Evolutionary conservation across 2,329 filamentous ascomycete genomes (phyloP).

Genomic region (Paecilomyces dactylethromorphus): DNA sequence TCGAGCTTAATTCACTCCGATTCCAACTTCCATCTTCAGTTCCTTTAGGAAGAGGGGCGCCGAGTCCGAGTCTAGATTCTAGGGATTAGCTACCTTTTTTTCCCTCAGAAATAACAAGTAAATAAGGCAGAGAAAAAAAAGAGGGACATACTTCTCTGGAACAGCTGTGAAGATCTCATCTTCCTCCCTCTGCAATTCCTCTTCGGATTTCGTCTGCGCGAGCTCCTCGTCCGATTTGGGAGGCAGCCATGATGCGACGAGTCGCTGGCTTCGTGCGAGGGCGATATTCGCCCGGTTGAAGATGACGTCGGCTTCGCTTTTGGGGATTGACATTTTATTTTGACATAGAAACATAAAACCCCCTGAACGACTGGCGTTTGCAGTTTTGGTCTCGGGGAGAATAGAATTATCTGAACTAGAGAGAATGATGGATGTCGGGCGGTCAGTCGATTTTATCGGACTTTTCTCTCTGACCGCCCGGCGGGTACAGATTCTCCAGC

Average conservation of each 20-base stretch:
- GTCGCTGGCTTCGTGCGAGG: slow-evolving; percentile 47
- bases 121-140: not conserved
- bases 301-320: slow-evolving; percentile 46
- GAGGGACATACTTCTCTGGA: slow-evolving; percentile 45
- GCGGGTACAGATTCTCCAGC: not conserved
- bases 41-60: slow-evolving; percentile 38
- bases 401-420: not conserved
- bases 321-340: slow-evolving; percentile 24
- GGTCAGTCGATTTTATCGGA: not conserved
- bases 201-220: slow-evolving; percentile 32
- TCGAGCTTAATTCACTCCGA: slow-evolving; percentile 32
- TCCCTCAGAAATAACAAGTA: slow-evolving; percentile 2
- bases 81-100: not conserved
- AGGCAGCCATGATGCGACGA: slow-evolving; percentile 53
- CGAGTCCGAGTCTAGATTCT: slow-evolving; percentile 39
- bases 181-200: slow-evolving; percentile 46
- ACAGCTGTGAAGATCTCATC: slow-evolving; percentile 48
- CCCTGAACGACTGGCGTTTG: not conserved
- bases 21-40: slow-evolving; percentile 34
- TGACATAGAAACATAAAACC: not conserved
- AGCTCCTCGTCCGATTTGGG: slow-evolving; percentile 35
- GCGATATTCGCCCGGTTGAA: slow-evolving; percentile 49
- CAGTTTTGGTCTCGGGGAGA: not conserved
- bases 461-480: not conserved
- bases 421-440: not conserved